These are phyloP conservation scores for Eugenia klotzschiana DNA, from an alignment of 441 rosid species.

Conservation along the genomic window DNA sequence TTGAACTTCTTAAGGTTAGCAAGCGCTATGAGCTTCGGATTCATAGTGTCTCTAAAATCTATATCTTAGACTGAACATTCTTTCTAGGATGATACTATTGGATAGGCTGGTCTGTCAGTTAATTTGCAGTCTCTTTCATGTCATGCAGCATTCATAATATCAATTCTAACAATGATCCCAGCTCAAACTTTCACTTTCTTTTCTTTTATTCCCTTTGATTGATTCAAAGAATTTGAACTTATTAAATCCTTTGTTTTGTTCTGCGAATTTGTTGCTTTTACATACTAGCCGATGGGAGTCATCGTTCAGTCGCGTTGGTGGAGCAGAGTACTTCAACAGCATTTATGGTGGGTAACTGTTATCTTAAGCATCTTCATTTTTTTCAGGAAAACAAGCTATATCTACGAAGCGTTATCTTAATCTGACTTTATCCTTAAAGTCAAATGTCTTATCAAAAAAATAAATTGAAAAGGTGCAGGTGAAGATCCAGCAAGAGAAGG, in stretches of 20 bases:
- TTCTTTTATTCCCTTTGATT: background rate
- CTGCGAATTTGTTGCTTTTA: constrained; percentile 10
- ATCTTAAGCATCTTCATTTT: background rate
- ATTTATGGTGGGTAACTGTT: constrained; percentile 39
- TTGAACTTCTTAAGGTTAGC: background rate
- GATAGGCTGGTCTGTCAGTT: background rate
- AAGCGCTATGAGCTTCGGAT: background rate
- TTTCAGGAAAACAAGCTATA: background rate
- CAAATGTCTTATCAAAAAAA: background rate
- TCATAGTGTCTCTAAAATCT: background rate
- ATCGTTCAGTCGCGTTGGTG: constrained; percentile 57
- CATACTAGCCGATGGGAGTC: constrained; percentile 68
- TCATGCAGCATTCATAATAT: background rate
- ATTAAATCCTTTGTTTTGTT: background rate
- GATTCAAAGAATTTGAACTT: background rate
- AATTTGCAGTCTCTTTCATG: background rate
- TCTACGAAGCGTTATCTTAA: background rate
- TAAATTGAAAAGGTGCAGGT: constrained; percentile 34
- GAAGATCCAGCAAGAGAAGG: constrained; percentile 59
- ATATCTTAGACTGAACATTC: background rate
- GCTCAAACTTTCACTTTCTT: background rate
- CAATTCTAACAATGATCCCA: background rate
- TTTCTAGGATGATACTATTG: background rate
- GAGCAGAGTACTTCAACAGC: constrained; percentile 65
- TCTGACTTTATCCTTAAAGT: background rate